These are phyloP conservation scores for Naganishia cerealis DNA, from an alignment of 1,284 basidiomycete genomes.

Conservation along the genomic window DNA sequence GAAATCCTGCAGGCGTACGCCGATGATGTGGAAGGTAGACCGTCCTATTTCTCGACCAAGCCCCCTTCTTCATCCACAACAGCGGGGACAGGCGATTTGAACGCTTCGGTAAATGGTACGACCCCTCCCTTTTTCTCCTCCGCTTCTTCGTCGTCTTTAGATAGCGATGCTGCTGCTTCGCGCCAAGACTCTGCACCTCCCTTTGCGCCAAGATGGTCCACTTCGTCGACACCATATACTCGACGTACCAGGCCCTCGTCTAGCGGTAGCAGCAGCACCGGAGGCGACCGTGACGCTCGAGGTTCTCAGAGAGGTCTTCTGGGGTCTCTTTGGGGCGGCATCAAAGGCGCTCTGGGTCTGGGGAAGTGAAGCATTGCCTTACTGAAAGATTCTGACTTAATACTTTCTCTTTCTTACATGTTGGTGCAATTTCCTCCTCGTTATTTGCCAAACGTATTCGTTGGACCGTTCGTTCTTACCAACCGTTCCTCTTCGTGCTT, in stretches of 20 bases:
- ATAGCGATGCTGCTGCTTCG: constrained; percentile 11
- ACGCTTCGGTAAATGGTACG: constrained; percentile 32
- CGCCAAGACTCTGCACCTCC: constrained; percentile 4
- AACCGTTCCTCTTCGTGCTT: neutral
- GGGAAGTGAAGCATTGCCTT: constrained; percentile 12
- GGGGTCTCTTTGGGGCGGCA: constrained; percentile 27
- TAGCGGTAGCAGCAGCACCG: constrained; percentile 8
- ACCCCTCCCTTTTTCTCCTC: constrained; percentile 10
- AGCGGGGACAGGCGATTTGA: neutral
- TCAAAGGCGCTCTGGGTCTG: constrained; percentile 29
- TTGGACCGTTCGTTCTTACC: constrained; percentile 3
- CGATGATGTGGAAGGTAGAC: constrained; percentile 81
- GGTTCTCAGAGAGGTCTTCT: constrained; percentile 14
- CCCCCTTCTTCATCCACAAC: constrained; percentile 26
- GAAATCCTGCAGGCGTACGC: constrained; percentile 85
- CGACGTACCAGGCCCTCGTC: constrained; percentile 10
- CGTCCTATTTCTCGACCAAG: constrained; percentile 46
- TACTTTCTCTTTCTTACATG: constrained; percentile 24
- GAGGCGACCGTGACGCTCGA: constrained; percentile 8
- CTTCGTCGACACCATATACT: constrained; percentile 15
- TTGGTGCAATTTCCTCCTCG: constrained; percentile 4
- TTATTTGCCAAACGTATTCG: neutral
- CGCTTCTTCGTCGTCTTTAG: constrained; percentile 8
- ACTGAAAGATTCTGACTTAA: constrained; percentile 21
- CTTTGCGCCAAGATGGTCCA: constrained; percentile 1